Conservation (phyloP, 257 asterid species). For the Przewalskia tangutica region DNA sequence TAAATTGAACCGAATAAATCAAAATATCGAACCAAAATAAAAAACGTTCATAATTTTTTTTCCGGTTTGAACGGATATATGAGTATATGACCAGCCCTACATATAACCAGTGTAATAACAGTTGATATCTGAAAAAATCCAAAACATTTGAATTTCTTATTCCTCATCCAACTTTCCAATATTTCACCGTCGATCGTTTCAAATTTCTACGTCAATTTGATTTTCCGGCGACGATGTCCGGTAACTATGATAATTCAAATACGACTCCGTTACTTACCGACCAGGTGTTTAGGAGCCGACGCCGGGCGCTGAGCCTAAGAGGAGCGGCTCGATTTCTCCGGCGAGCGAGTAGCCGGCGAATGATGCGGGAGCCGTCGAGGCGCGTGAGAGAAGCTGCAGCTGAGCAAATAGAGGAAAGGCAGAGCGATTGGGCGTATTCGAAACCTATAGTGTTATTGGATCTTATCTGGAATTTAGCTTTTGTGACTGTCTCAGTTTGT, state of each 20-base stretch:
- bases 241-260: background rate
- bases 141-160: background rate
- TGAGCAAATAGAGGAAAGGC: slow-evolving; percentile 64
- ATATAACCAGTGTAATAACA: background rate
- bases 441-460: slow-evolving; percentile 77
- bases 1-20: no score
- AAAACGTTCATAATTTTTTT: no score
- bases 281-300: slow-evolving; percentile 44
- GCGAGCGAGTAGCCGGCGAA: slow-evolving; percentile 35
- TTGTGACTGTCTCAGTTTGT: slow-evolving; percentile 34
- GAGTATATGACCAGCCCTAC: no score
- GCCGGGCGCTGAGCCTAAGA: slow-evolving; percentile 52
- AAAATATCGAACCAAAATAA: no score
- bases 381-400: slow-evolving; percentile 47
- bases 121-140: background rate
- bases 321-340: slow-evolving; percentile 43
- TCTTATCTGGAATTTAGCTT: slow-evolving; percentile 72
- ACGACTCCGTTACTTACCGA: slow-evolving; percentile 50
- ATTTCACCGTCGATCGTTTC: background rate
- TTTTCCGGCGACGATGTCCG: slow-evolving; percentile 12
- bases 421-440: slow-evolving; percentile 90
- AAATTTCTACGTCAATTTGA: background rate
- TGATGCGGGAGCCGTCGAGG: slow-evolving; percentile 39
- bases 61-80: no score
- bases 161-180: background rate